A percentile compares a stretch with the other conserved stretches of the same genome.
phyloP scores from a whole-genome alignment of 495 filamentous ascomycete genomes.

The Aspergillus nidulans region DNA sequence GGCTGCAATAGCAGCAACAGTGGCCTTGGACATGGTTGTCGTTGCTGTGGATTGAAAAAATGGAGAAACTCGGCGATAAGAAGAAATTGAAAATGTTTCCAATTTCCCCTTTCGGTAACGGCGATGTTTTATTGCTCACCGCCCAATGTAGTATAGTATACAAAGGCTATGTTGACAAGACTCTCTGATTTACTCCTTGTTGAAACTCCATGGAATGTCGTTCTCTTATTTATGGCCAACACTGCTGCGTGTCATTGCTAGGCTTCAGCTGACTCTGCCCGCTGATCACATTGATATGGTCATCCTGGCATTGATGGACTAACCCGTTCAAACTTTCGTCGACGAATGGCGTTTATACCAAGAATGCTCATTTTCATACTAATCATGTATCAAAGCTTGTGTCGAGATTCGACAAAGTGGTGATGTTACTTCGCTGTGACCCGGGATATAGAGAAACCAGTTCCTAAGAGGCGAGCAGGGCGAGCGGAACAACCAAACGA shows the following conservation, averaged over 20 bases:
- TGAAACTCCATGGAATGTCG: background rate
- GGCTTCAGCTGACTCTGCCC: background rate
- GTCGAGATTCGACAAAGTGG: background rate
- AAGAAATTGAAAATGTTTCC: background rate
- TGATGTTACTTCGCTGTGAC: background rate
- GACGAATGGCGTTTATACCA: background rate
- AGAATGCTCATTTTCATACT: background rate
- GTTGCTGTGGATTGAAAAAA: background rate
- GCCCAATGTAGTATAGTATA: background rate
- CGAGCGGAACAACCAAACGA: background rate
- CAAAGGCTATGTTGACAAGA: background rate
- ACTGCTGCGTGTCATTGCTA: background rate
- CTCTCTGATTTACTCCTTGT: background rate
- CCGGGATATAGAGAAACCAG: background rate
- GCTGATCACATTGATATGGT: background rate
- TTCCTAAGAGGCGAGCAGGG: too few relatives aligned
- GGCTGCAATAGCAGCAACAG: conserved; percentile 81
- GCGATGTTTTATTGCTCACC: background rate
- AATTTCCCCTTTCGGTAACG: background rate
- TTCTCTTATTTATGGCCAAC: background rate
- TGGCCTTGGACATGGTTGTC: conserved; percentile 71
- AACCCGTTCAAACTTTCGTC: background rate
- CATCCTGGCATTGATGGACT: background rate
- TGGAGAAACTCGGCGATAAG: background rate
- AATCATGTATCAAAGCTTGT: background rate